Evolutionary conservation across 805 yeast genomes (phyloP), one percentile per base, ranked within the genome.

Genomic region (Candida adriatica): DNA sequence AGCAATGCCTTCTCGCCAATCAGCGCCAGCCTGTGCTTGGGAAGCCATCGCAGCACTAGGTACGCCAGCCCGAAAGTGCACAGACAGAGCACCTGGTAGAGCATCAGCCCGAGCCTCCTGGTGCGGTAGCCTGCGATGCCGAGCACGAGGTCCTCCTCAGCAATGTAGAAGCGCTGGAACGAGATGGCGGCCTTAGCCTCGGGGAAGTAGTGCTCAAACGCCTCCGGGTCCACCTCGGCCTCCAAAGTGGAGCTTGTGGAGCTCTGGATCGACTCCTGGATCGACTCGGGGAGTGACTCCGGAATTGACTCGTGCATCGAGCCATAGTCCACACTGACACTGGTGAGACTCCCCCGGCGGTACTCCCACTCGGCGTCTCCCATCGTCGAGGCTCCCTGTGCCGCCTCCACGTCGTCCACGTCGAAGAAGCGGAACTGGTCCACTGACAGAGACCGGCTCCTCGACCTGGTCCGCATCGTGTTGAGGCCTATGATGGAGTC

Each of bases 81-180:
- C 1, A 72, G 31, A 38, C 86, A 79, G 2, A 81, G 36, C 0
- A 70, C 10, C 38, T 72, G 68, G 51, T 79, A 87, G 1, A 69
- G 11, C 1, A 60, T 24, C 5, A 58, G 47, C 39, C 76, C 72
- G 42, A 66, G 33, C 29, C 49, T 49, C 9, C 78, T 70, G 11
- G 77, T 72, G 33, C 57, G 57, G 55, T 84, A 92, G 5, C 97
- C 97, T 0, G 96, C 98, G 40, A 92, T 82, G 39, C 95, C 96
- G 38, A 92, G 73, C 9, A 90, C 90, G 49, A 92, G 63, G 61
- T 92, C 99, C 53, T 92, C 98, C 55, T 92, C 97, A 0, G 96
- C 88, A 39, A 92, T 72, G 55, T 90, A 92, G 55, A 83, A 86
- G 35, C 96, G 68, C 58, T 92, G 99, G 43, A 66, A 69, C 34